Conservation (phyloP, 257 asterid species). For the Craterostigma plantagineum region DNA sequence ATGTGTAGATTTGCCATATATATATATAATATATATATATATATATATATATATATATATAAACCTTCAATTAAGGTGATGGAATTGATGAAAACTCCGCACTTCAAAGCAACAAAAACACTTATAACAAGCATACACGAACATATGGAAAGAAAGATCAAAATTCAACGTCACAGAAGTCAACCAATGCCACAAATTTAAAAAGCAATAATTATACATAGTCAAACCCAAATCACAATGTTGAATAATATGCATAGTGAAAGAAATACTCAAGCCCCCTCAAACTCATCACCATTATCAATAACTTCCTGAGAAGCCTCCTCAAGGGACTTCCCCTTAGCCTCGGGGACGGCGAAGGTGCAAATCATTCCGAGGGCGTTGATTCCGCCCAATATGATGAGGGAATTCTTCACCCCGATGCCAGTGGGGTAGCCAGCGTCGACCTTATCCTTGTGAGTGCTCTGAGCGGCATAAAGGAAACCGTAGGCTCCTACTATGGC, state of each 20-base stretch:
- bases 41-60: no score
- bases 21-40: no score
- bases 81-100: no score
- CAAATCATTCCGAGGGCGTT: conserved; percentile 13
- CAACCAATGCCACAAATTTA: no score
- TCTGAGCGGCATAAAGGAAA: conserved; percentile 20
- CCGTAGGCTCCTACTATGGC: conserved; percentile 21
- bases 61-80: no score
- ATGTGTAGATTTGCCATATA: no score
- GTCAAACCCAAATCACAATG: background rate
- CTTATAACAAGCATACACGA: no score
- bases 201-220: no score
- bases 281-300: conserved; percentile 9
- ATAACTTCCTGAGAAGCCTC: conserved; percentile 18
- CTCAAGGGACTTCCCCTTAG: conserved; percentile 20
- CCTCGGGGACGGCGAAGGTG: conserved; percentile 21
- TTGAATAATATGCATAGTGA: background rate
- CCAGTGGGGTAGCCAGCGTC: conserved; percentile 25
- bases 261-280: background rate
- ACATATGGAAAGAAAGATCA: no score
- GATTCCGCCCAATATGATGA: conserved; percentile 12
- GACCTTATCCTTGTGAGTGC: conserved; percentile 9
- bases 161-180: no score
- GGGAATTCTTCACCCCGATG: conserved; percentile 19
- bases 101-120: no score